A percentile compares a stretch with the other conserved stretches of the same genome.
Conservation (phyloP, 257 asterid genomes). For the Marsdenia floribunda region DNA sequence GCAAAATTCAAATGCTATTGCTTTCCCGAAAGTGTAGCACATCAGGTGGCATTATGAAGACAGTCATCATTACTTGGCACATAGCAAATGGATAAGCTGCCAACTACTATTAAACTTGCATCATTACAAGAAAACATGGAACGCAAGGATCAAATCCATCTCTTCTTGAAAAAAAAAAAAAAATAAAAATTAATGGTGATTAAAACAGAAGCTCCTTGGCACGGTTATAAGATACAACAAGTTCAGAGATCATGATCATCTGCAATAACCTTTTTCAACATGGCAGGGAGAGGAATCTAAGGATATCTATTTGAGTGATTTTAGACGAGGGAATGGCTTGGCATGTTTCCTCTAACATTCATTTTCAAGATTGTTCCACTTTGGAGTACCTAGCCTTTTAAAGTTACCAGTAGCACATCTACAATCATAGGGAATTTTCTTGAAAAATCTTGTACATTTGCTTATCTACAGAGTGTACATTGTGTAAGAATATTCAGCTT, state of each 20-base stretch:
- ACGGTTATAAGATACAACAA: background rate
- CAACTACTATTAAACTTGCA: background rate
- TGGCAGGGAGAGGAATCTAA: background rate
- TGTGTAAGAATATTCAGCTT: background rate
- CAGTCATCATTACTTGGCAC: background rate
- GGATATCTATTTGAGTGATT: background rate
- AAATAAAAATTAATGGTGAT: background rate
- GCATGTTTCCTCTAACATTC: background rate
- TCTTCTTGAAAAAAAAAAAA: background rate
- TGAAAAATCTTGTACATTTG: background rate
- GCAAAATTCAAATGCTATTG: background rate
- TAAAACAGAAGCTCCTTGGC: background rate
- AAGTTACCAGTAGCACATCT: background rate
- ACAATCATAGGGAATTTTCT: background rate
- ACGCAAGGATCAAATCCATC: background rate
- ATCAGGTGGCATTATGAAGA: background rate
- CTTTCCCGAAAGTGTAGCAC: background rate
- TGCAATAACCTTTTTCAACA: background rate
- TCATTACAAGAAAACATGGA: background rate
- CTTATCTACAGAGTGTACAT: background rate
- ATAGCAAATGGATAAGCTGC: background rate
- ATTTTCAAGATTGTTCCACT: background rate
- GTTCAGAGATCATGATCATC: background rate
- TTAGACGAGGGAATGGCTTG: background rate
- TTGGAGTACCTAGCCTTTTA: background rate